A percentile compares a stretch with the other conserved stretches of the same genome.
These are phyloP conservation scores for Galerina marginata DNA, from an alignment of 768 basidiomycete species.

Conservation along the genomic window DNA sequence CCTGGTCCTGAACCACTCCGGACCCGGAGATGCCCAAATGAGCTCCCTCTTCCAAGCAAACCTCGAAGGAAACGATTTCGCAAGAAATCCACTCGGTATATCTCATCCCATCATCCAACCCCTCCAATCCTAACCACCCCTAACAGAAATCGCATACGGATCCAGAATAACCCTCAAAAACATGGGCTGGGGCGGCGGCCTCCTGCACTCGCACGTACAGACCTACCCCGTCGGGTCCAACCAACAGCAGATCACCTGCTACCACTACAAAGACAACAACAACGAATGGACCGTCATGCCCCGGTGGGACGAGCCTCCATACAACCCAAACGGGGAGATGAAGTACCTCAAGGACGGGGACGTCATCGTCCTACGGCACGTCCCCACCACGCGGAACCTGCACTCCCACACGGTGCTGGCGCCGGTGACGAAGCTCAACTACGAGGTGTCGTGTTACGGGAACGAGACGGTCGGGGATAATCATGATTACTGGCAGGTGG, in stretches of 20 bases:
- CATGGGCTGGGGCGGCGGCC: conserved; percentile 96
- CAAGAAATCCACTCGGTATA: conserved; percentile 85
- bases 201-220: conserved; percentile 97
- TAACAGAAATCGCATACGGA: conserved; percentile 82
- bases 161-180: conserved; percentile 94
- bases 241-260: conserved; percentile 98
- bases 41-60: conserved; percentile 98
- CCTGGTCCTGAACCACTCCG: conserved; percentile 89
- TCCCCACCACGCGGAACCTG: conserved; percentile 84
- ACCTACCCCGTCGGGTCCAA: conserved; percentile 89
- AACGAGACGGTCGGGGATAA: conserved; percentile 86
- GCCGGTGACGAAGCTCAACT: conserved; percentile 85
- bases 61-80: conserved; percentile 91
- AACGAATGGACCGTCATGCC: conserved; percentile 89
- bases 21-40: conserved; percentile 98
- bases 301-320: conserved; percentile 74
- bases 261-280: conserved; percentile 99
- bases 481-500: conserved; percentile 91
- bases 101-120: neutral
- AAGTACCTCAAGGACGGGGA: conserved; percentile 79
- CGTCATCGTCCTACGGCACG: conserved; percentile 81
- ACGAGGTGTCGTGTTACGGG: conserved; percentile 95
- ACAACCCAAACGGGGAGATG: conserved; percentile 71
- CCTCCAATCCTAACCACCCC: neutral
- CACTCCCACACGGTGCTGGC: conserved; percentile 92